phyloP scores from a whole-genome alignment of 371 early-diverging fungal species.

The Mortierella sp. region DNA sequence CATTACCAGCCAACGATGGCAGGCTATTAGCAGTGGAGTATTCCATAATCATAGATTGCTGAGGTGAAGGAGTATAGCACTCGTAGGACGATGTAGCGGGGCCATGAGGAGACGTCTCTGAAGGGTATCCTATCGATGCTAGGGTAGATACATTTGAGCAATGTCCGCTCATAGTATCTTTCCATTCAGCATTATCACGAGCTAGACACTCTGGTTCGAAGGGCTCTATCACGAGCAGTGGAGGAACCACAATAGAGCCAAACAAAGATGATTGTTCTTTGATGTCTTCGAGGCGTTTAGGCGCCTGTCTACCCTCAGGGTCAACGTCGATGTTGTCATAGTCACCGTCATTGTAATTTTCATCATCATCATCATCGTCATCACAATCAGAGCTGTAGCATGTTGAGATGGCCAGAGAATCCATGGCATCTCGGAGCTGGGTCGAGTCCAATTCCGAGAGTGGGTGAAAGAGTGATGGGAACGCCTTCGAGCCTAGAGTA shows the following conservation, averaged over 20 bases:
- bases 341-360: neutral
- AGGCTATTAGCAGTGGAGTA: no score
- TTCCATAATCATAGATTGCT: neutral
- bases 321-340: neutral
- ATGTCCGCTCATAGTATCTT: neutral
- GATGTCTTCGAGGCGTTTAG: neutral
- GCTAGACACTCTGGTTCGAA: conserved; percentile 50
- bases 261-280: conserved; percentile 10
- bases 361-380: neutral
- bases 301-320: no score
- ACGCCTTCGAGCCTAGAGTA: neutral
- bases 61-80: neutral
- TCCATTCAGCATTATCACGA: conserved; percentile 25
- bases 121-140: neutral
- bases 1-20: no score
- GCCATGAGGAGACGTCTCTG: neutral
- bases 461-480: neutral
- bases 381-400: no score
- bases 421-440: neutral
- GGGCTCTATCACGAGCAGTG: conserved; percentile 18
- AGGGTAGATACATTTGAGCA: neutral
- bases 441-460: neutral
- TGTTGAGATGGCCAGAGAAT: neutral
- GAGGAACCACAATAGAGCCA: neutral
- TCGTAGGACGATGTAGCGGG: neutral